Conservation (phyloP, 805 yeast species). For the Kuraishia ogatae region DNA sequence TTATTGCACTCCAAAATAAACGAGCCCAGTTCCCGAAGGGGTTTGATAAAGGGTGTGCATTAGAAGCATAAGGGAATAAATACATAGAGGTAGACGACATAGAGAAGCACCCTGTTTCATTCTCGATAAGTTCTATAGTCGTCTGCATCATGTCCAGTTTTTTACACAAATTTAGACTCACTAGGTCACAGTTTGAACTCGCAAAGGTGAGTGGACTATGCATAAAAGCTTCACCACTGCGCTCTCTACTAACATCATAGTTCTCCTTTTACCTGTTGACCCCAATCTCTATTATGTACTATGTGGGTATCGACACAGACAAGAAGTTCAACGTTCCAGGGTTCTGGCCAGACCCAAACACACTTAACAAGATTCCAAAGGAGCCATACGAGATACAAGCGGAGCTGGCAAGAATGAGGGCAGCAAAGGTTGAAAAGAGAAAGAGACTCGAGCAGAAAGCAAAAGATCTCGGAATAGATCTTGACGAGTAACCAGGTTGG, state of each 20-base stretch:
- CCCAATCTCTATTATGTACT: slow-evolving; percentile 89
- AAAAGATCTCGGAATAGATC: slow-evolving; percentile 53
- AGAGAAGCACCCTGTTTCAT: no score
- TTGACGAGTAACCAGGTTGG: slow-evolving; percentile 23
- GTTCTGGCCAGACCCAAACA: slow-evolving; percentile 95
- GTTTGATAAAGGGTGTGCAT: background rate
- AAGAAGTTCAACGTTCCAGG: slow-evolving; percentile 85
- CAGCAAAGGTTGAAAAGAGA: slow-evolving; percentile 68
- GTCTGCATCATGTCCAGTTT: slow-evolving; percentile 7
- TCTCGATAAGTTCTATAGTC: background rate
- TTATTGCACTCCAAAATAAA: background rate
- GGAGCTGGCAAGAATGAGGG: slow-evolving; percentile 80
- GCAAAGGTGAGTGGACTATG: slow-evolving; percentile 29
- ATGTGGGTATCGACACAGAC: slow-evolving; percentile 86
- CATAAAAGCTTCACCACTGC: no score
- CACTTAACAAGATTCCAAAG: slow-evolving; percentile 85
- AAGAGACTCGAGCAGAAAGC: slow-evolving; percentile 66
- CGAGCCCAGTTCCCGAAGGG: background rate
- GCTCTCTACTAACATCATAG: slow-evolving; percentile 20
- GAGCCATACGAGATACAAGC: slow-evolving; percentile 89
- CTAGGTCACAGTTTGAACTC: slow-evolving; percentile 45
- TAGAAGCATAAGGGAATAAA: no score
- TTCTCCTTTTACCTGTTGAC: slow-evolving; percentile 79
- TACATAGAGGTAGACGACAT: no score
- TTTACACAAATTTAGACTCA: slow-evolving; percentile 19